Evolutionary conservation across 352 stramenopile genomes (phyloP).

Genomic region (Globisporangium radiosum): DNA sequence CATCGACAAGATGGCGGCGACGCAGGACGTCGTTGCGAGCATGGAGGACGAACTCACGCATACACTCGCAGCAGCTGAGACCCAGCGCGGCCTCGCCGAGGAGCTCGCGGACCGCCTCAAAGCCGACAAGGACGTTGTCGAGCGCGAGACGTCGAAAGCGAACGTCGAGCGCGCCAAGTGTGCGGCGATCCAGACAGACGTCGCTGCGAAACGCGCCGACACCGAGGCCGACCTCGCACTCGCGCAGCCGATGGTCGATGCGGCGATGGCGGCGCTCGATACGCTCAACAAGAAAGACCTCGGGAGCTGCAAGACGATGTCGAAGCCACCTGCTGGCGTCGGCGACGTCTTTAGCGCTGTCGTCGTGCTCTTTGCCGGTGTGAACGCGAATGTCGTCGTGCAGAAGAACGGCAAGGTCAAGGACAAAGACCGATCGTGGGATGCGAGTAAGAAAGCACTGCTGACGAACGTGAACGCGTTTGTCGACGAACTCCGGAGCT

Average conservation of each 20-base stretch:
- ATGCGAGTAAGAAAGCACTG: constrained; percentile 89
- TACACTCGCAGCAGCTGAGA: constrained; percentile 88
- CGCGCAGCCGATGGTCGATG: constrained; percentile 76
- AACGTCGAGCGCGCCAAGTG: constrained; percentile 90
- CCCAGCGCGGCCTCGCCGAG: constrained; percentile 91
- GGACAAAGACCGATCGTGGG: constrained; percentile 92
- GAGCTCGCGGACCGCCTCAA: constrained; percentile 88
- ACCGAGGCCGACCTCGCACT: constrained; percentile 70
- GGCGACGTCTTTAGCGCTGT: constrained; percentile 83
- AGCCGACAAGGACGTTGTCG: constrained; percentile 90
- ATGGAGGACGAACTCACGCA: constrained; percentile 90
- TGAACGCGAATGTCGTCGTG: constrained; percentile 59
- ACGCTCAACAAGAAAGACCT: constrained; percentile 89
- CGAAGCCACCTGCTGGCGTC: constrained; percentile 83
- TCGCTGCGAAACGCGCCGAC: constrained; percentile 84
- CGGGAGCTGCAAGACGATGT: constrained; percentile 90
- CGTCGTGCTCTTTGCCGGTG: constrained; percentile 65
- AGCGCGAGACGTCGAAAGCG: constrained; percentile 88
- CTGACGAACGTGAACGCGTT: constrained; percentile 91
- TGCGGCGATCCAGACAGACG: constrained; percentile 89
- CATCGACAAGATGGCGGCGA: constrained; percentile 88
- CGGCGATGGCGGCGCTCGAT: constrained; percentile 85
- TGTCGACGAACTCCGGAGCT: constrained; percentile 88
- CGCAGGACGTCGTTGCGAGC: constrained; percentile 82
- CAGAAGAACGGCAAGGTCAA: constrained; percentile 94